These are phyloP conservation scores for Calvatia gigantea DNA, from an alignment of 768 basidiomycete genomes.

Conservation along the genomic window DNA sequence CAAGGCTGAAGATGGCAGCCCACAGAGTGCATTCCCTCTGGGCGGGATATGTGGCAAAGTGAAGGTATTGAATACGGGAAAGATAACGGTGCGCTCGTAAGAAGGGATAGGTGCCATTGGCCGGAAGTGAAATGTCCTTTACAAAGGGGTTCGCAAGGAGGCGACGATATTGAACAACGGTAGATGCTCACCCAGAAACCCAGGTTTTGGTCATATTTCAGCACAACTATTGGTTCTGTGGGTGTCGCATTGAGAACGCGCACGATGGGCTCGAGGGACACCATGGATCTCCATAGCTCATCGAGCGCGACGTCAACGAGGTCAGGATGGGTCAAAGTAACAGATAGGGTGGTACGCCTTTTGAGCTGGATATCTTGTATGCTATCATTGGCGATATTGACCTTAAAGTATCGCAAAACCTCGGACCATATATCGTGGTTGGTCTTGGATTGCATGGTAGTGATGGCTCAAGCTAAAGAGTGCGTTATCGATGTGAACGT, in stretches of 20 bases:
- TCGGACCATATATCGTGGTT: background rate
- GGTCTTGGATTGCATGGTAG: background rate
- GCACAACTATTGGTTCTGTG: background rate
- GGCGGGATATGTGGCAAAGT: background rate
- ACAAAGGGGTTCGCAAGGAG: background rate
- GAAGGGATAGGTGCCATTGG: background rate
- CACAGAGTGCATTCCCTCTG: background rate
- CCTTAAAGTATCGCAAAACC: background rate
- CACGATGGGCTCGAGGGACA: background rate
- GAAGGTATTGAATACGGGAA: background rate
- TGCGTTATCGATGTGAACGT: too few relatives aligned
- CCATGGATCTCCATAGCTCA: constrained; percentile 5
- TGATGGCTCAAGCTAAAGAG: too few relatives aligned
- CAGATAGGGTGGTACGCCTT: background rate
- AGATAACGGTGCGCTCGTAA: background rate
- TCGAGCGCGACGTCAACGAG: background rate
- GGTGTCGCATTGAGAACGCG: background rate
- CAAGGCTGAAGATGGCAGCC: background rate
- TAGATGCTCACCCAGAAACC: background rate
- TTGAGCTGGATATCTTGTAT: background rate
- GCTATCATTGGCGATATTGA: background rate
- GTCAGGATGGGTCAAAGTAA: background rate
- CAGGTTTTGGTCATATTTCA: background rate
- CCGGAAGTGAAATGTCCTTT: background rate
- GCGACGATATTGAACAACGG: background rate